Conservation (phyloP, 208 protist genomes). For the Cochliopodium minus region DNA sequence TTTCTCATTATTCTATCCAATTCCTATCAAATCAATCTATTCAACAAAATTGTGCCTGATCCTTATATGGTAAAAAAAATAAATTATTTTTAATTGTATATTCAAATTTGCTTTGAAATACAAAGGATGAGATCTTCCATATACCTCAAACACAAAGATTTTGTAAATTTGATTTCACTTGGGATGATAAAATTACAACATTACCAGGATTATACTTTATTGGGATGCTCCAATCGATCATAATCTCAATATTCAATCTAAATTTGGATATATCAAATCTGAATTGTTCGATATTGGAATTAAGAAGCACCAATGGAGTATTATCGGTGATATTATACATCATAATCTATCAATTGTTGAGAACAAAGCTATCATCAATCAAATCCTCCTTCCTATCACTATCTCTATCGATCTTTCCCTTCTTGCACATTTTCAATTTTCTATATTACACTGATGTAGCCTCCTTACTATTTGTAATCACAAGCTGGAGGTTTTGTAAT, state of each 20-base stretch:
- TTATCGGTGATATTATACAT: neutral
- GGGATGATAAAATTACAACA: conserved; percentile 24
- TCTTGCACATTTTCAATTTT: conserved; percentile 14
- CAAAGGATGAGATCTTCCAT: too few species aligned
- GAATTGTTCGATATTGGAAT: neutral
- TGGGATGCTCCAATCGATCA: neutral
- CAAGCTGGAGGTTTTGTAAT: neutral
- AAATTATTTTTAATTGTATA: too few species aligned
- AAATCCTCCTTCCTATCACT: neutral
- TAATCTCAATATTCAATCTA: neutral
- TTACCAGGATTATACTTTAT: conserved; percentile 22
- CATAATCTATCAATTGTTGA: neutral
- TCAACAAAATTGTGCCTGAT: too few species aligned
- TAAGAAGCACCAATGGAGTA: conserved; percentile 11
- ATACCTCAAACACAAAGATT: too few species aligned
- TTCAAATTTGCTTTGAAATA: too few species aligned
- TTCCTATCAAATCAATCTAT: too few species aligned
- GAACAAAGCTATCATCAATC: neutral
- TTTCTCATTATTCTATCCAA: too few species aligned
- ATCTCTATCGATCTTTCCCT: conserved; percentile 4
- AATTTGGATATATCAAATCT: neutral
- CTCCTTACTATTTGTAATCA: conserved; percentile 8
- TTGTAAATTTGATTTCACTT: too few species aligned
- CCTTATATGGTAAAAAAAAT: too few species aligned
- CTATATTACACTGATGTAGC: conserved; percentile 23